A percentile compares a stretch with the other conserved stretches of the same genome.
Evolutionary conservation across 371 early-diverging fungal genomes (phyloP).

Genomic region (Gilbertella persicaria): DNA sequence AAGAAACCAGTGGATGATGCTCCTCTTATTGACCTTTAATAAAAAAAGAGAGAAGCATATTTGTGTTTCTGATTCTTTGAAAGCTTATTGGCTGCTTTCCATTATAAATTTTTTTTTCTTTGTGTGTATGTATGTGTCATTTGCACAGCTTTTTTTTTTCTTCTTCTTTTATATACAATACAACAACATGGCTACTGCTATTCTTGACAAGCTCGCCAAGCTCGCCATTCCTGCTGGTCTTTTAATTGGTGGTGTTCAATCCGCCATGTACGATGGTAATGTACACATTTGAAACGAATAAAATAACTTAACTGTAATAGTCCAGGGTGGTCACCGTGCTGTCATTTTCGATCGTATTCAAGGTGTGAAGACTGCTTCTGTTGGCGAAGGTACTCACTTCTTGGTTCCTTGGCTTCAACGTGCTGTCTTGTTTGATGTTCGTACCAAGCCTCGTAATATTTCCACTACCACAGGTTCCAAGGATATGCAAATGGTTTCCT

Average conservation of each 20-base stretch:
- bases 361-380: conserved; percentile 82
- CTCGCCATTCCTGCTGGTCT: conserved; percentile 69
- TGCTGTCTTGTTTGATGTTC: conserved; percentile 83
- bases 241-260: conserved; percentile 69
- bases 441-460: conserved; percentile 95
- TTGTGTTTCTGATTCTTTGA: too few species aligned
- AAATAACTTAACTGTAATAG: conserved; percentile 43
- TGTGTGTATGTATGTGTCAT: background rate
- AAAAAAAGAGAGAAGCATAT: too few species aligned
- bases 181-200: conserved; percentile 18
- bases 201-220: conserved; percentile 65
- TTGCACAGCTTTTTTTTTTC: background rate
- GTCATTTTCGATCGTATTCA: conserved; percentile 96
- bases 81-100: too few species aligned
- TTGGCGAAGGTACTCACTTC: conserved; percentile 97
- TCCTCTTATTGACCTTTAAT: conserved; percentile 26
- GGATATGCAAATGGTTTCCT: conserved; percentile 92
- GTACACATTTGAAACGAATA: background rate
- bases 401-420: conserved; percentile 91
- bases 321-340: conserved; percentile 95
- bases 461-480: conserved; percentile 90
- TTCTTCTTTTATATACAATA: background rate
- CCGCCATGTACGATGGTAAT: conserved; percentile 93
- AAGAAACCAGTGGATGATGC: conserved; percentile 23
- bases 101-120: too few species aligned